A percentile compares a stretch with the other conserved stretches of the same genome.
Evolutionary conservation across 345 rosid species (phyloP).

Genomic region (Aquilaria yunnanensis): DNA sequence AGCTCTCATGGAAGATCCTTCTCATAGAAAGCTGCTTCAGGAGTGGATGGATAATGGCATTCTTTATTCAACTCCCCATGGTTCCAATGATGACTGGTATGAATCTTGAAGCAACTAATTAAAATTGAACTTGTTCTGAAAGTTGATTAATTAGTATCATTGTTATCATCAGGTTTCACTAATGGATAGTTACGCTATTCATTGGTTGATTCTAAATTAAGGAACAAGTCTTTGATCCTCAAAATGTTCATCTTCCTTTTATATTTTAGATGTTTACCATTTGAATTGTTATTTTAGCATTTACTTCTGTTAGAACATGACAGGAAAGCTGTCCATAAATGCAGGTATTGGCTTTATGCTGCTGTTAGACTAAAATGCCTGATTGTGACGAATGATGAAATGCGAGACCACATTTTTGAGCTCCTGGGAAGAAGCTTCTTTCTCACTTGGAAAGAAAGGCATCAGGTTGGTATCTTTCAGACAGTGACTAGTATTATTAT

Average conservation of each 20-base stretch:
- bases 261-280: not conserved
- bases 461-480: constrained; percentile 39
- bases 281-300: no score
- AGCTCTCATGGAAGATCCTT: constrained; percentile 49
- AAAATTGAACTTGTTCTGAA: not conserved
- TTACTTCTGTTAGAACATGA: not conserved
- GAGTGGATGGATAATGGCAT: constrained; percentile 63
- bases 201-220: no score
- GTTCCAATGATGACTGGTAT: constrained; percentile 96
- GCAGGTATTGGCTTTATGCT: constrained; percentile 92
- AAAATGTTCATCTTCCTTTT: not conserved
- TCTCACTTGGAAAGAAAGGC: constrained; percentile 84
- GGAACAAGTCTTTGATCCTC: no score
- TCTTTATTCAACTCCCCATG: constrained; percentile 70
- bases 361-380: constrained; percentile 72
- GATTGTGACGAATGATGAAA: constrained; percentile 86
- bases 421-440: constrained; percentile 64
- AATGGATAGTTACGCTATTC: no score
- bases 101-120: not conserved
- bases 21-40: constrained; percentile 43
- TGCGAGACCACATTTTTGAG: constrained; percentile 95
- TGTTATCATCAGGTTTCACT: not conserved
- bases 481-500: no score
- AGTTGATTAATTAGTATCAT: not conserved
- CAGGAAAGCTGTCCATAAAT: not conserved